A percentile compares a stretch with the other conserved stretches of the same genome.
phyloP scores from a whole-genome alignment of 106 monocot species.

The Apostasia shenzhenica region DNA sequence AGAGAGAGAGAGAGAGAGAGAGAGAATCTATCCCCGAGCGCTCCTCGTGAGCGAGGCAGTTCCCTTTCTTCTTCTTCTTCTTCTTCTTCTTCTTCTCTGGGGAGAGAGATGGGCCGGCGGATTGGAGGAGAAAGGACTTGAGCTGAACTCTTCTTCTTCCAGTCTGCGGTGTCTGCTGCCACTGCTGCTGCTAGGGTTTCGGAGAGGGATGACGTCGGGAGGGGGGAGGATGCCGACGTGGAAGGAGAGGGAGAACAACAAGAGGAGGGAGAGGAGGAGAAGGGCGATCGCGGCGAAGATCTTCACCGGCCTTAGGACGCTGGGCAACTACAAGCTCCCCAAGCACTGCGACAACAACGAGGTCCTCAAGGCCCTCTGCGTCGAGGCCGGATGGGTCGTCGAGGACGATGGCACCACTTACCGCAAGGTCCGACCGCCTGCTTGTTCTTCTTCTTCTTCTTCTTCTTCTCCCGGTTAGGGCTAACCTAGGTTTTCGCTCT shows the following conservation, averaged over 20 bases:
- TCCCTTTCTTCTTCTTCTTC: background rate
- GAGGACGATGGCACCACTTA: slow-evolving; percentile 72
- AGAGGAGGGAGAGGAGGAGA: slow-evolving; percentile 63
- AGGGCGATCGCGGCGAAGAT: slow-evolving; percentile 72
- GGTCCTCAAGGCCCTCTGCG: slow-evolving; percentile 69
- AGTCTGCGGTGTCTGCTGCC: slow-evolving; percentile 2
- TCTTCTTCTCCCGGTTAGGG: background rate
- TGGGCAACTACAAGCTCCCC: slow-evolving; percentile 63
- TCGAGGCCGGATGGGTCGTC: slow-evolving; percentile 67
- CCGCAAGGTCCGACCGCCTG: slow-evolving; percentile 30
- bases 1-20: background rate
- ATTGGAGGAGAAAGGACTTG: background rate
- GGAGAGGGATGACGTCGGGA: slow-evolving; percentile 25
- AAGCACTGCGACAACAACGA: slow-evolving; percentile 86
- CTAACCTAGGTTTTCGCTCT: background rate
- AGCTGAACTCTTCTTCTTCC: background rate
- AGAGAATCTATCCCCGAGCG: too few species aligned
- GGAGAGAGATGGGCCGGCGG: background rate
- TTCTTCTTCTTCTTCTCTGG: background rate
- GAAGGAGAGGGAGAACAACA: slow-evolving; percentile 90
- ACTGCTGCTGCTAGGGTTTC: background rate
- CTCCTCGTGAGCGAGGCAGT: slow-evolving; percentile 2
- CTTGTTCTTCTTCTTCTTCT: background rate
- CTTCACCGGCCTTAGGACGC: slow-evolving; percentile 47
- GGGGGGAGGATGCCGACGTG: slow-evolving; percentile 67